Base-by-base conservation (phyloP, 768 basidiomycete genomes). In the Exidia glandulosa region DNA sequence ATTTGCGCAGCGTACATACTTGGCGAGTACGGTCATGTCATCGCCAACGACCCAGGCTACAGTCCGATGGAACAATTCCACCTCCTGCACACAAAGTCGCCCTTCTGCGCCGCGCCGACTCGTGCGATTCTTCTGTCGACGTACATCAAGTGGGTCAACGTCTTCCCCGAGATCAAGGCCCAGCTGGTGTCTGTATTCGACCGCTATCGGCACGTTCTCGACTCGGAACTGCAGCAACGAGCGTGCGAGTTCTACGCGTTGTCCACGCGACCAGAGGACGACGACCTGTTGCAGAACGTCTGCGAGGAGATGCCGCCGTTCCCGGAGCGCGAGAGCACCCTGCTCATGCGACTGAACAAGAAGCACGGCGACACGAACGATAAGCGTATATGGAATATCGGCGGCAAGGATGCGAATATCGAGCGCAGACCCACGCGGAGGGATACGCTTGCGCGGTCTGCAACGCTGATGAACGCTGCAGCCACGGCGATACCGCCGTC, bases 221-320 rank as follows among this genome's bases (percentile, higher is more conserved):
- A 99, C 72, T 86, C 94, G 19, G 96, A 99, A 68, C 79, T 99
- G 2, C 96, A 99, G 71, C 96, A 99, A 71, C 87, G 96, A 58
- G 96, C 96, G 47, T 98, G 95, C 82, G 96, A 99, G 74, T 98
- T 93, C 70, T 88, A 90, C 62, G 88, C 91, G 0, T 77, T 99
- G 23, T 88, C 95, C 12, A 83, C 80, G 29, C 79, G 92, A 36
- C 76, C 86, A 23, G 92, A 94, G 56, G 92, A 94, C 34, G 94
- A 98, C 66, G 94, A 94, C 63, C 79, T 98, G 48, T 76, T 99
- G 47, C 90, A 94, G 69, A 90, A 91, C 63, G 84, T 98, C 14
- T 97, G 94, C 70, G 96, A 98, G 71, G 96, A 98, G 73, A 98
- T 99, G 87, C 96, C 96, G 1, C 94, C 95, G 3, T 99, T 96